A percentile compares a stretch with the other conserved stretches of the same genome.
Conservation (phyloP, 2,329 filamentous ascomycete genomes). For the Colletotrichum plurivorum region DNA sequence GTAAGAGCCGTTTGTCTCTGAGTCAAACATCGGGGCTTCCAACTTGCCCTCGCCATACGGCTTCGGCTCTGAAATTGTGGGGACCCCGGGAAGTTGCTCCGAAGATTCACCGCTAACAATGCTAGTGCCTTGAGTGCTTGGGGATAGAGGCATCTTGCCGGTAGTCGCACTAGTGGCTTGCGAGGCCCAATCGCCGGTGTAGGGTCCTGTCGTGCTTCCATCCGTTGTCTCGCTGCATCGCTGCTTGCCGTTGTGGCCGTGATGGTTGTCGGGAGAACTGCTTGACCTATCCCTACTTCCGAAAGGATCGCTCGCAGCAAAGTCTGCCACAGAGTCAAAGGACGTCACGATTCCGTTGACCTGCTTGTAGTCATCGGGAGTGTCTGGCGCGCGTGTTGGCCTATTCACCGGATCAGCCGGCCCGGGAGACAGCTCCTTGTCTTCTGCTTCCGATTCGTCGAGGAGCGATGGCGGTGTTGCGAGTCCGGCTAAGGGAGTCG, state of each 20-base stretch:
- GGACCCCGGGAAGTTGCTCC: constrained; percentile 63
- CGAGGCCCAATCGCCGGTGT: constrained; percentile 72
- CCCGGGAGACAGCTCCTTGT: constrained; percentile 46
- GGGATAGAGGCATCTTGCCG: constrained; percentile 74
- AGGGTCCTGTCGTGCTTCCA: constrained; percentile 68
- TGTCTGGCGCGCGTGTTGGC: constrained; percentile 50
- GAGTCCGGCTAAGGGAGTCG: constrained; percentile 35
- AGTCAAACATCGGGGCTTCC: constrained; percentile 29
- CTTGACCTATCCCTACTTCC: constrained; percentile 51
- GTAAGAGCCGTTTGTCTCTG: constrained; percentile 40
- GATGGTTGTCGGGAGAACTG: constrained; percentile 51
- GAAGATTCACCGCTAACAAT: constrained; percentile 73
- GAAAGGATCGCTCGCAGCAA: constrained; percentile 66
- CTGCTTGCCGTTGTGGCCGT: constrained; percentile 63
- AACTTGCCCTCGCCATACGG: constrained; percentile 42
- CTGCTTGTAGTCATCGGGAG: constrained; percentile 55
- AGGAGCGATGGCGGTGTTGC: constrained; percentile 38
- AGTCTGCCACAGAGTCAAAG: constrained; percentile 63
- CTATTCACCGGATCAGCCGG: constrained; percentile 48
- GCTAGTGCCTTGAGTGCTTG: constrained; percentile 76
- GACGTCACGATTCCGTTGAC: constrained; percentile 59
- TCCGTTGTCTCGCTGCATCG: constrained; percentile 75
- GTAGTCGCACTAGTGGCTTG: constrained; percentile 75
- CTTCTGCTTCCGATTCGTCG: constrained; percentile 44
- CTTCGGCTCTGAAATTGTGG: constrained; percentile 57